These are phyloP conservation scores for Colletotrichum chlorophyti DNA, from an alignment of 2,329 filamentous ascomycete genomes.

Conservation along the genomic window DNA sequence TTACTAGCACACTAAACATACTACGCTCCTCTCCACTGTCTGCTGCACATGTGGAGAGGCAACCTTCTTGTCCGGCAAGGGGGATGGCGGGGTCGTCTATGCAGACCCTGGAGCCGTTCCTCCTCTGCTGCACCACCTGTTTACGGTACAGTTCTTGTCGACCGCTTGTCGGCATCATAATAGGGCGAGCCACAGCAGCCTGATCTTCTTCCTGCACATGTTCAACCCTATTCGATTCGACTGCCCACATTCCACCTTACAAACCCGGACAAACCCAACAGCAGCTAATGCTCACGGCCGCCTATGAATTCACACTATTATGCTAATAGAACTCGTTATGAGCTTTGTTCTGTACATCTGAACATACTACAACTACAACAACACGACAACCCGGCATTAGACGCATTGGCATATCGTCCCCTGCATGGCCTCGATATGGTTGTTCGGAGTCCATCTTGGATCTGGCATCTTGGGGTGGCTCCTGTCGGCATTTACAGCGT, in stretches of 20 bases:
- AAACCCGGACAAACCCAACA: conserved; percentile 10
- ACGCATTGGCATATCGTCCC: conserved; percentile 37
- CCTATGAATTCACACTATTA: conserved; percentile 19
- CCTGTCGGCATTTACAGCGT: conserved; percentile 29
- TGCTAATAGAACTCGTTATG: conserved; percentile 28
- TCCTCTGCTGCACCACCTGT: neutral
- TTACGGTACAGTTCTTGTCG: conserved; percentile 8
- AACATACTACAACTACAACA: conserved; percentile 24
- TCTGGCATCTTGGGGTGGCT: conserved; percentile 32
- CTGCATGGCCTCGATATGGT: conserved; percentile 32
- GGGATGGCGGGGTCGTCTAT: neutral
- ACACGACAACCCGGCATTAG: conserved; percentile 32
- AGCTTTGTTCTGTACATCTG: conserved; percentile 25
- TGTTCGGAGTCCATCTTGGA: conserved; percentile 35
- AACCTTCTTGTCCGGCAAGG: conserved; percentile 15
- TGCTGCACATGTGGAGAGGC: conserved; percentile 36
- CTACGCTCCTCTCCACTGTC: conserved; percentile 30
- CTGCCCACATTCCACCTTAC: conserved; percentile 24
- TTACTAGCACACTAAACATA: conserved; percentile 51
- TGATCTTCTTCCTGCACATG: conserved; percentile 30
- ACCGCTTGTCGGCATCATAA: conserved; percentile 16
- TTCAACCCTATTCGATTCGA: conserved; percentile 28
- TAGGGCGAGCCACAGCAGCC: conserved; percentile 31
- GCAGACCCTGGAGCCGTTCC: neutral
- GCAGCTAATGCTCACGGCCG: conserved; percentile 28